Evolutionary conservation across 179 eudicot genomes (phyloP), one percentile per base, ranked within the genome.

Genomic region (Heliamphora pulchella): DNA sequence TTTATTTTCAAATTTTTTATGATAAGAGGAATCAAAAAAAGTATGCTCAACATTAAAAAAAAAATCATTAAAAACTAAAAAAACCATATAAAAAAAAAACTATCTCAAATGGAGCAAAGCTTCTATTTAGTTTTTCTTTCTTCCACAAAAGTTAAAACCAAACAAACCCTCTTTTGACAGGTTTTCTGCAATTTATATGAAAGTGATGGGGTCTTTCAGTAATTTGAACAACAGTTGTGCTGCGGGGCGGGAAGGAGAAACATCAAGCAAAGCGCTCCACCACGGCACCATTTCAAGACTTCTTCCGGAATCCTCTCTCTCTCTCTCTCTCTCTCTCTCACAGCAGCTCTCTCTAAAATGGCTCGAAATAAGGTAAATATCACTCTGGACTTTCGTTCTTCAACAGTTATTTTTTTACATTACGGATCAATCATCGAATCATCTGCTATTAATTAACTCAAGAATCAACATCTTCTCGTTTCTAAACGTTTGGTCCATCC

Each of bases 351-450:
- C 63, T 61, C 47, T 14, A 0, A 48, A 81, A 82, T 82, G 84
- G 84, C 84, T 78, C 84, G 84, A 8, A 82, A 82, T 46, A 82
- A 65, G 84, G 84, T 82, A 51, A 22, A 11, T 51, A 6, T 68
- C 47, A 44, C 31, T 61, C 13, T 79, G 13, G 10, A 18, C 47
- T 8, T 2, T 10, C 3, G 20, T 1, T 9, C 31, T 69, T 39
- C 50, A 20, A 4, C 14, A 51, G 9, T 72, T 72, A 4, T 5
- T 39, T 11, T 51, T 5, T 13, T 13, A 14, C 31, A 2, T 10
- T 3, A 46, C 39, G 44, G 15, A n/a, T 55, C 18, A 67, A 78
- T 67, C 6, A 51, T 78, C 53, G n/a, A 22, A 22, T 63, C 47
- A 0, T 5, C 43, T 1, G 14, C 20, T 64, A n/a, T 48, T 11